Conservation (phyloP, 2,329 filamentous ascomycete species). For the Orbilia ellipsospora region DNA sequence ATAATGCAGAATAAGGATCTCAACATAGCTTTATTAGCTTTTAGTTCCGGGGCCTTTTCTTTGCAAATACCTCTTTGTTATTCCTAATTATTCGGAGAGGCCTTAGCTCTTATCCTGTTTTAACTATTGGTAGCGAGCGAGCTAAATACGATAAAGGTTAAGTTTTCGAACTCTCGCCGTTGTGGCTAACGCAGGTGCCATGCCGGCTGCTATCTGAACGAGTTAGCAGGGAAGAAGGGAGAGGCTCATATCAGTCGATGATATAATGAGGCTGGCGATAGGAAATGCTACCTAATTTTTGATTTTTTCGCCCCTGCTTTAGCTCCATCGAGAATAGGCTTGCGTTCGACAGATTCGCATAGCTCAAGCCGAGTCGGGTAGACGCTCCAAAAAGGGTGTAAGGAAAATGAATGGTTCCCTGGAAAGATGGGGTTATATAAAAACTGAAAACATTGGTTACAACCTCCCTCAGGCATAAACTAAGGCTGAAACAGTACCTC, state of each 20-base stretch:
- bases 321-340: conserved; percentile 33
- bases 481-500: conserved; percentile 53
- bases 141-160: conserved; percentile 18
- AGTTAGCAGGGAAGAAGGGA: conserved; percentile 10
- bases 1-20: conserved; percentile 2
- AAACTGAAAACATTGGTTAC: conserved; percentile 29
- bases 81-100: neutral
- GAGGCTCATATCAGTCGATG: conserved; percentile 25
- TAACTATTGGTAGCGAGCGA: conserved; percentile 30
- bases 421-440: conserved; percentile 35
- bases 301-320: conserved; percentile 35
- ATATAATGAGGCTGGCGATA: conserved; percentile 44
- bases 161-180: neutral
- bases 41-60: neutral
- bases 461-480: conserved; percentile 40
- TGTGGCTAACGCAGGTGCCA: conserved; percentile 38
- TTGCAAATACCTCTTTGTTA: conserved; percentile 2
- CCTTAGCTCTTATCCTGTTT: neutral
- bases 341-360: conserved; percentile 33
- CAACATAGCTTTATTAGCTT: neutral
- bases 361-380: conserved; percentile 40
- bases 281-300: neutral
- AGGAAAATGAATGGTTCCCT: conserved; percentile 26
- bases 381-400: conserved; percentile 39
- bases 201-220: neutral